Conservation (phyloP, 2,329 filamentous ascomycete species). For the Xylariaceae sp. region DNA sequence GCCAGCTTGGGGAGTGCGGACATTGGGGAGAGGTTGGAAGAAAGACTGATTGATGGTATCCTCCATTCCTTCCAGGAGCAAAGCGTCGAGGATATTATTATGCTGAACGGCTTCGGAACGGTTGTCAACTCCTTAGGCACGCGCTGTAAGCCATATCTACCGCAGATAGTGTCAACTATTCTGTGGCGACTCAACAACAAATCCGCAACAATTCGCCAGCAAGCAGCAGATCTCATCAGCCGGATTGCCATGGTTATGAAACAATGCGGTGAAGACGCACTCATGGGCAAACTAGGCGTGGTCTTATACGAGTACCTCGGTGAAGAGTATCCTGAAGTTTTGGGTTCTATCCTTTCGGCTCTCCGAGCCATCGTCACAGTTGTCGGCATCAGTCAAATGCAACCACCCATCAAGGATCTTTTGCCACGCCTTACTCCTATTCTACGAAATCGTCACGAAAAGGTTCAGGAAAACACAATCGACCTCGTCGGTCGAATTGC, state of each 20-base stretch:
- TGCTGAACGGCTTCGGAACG: constrained; percentile 96
- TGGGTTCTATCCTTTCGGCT: constrained; percentile 94
- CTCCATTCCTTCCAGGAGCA: constrained; percentile 97
- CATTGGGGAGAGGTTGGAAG: constrained; percentile 88
- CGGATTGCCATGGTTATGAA: constrained; percentile 99
- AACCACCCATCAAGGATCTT: constrained; percentile 94
- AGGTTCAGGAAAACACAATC: constrained; percentile 99
- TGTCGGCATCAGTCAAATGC: constrained; percentile 97
- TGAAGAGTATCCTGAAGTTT: constrained; percentile 96
- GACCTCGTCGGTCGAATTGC: constrained; percentile 97
- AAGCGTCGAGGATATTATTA: constrained; percentile 91
- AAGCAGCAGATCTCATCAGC: constrained; percentile 94
- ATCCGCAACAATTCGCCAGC: constrained; percentile 92
- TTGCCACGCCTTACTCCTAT: constrained; percentile 96
- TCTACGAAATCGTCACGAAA: constrained; percentile 95
- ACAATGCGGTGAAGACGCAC: constrained; percentile 92
- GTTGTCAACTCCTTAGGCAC: constrained; percentile 94
- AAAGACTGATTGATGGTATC: constrained; percentile 92
- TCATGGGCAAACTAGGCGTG: constrained; percentile 93
- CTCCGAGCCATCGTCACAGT: constrained; percentile 96
- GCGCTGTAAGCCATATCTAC: constrained; percentile 93
- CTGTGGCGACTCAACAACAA: constrained; percentile 98
- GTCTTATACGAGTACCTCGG: constrained; percentile 98
- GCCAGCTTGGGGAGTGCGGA: constrained; percentile 92
- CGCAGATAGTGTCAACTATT: constrained; percentile 95